Conservation (phyloP, 2,329 filamentous ascomycete species). For the Scedosporium aurantiacum region DNA sequence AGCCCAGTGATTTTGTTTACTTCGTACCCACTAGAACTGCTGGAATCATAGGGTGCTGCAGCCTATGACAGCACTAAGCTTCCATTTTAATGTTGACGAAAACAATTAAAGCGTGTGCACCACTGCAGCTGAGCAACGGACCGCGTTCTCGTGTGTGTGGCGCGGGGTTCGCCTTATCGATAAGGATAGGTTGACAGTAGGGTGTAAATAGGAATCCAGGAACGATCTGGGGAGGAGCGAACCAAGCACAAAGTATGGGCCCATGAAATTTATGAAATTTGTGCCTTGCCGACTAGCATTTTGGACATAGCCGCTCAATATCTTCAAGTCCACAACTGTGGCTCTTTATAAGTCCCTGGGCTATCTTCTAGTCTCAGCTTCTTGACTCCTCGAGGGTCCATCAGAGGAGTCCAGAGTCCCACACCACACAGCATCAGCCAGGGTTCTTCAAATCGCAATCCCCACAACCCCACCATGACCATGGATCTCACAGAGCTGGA, state of each 20-base stretch:
- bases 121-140: not conserved
- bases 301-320: too few species aligned
- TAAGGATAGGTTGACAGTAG: not conserved
- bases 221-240: too few species aligned
- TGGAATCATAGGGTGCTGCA: not conserved
- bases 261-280: not conserved
- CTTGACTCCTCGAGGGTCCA: too few species aligned
- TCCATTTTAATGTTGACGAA: not conserved
- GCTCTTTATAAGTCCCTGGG: too few species aligned
- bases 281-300: not conserved
- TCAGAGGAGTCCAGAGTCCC: too few species aligned
- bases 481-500: slow-evolving; percentile 43
- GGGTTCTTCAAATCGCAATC: not conserved
- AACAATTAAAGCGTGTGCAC: not conserved
- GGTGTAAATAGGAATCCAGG: not conserved
- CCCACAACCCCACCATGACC: not conserved
- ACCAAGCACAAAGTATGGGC: not conserved
- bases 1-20: not conserved
- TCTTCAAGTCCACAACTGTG: too few species aligned
- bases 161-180: not conserved
- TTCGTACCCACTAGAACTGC: not conserved
- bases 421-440: not conserved
- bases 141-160: not conserved
- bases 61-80: too few species aligned
- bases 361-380: too few species aligned